phyloP scores from a whole-genome alignment of 495 filamentous ascomycete genomes.

The Talaromyces liani region DNA sequence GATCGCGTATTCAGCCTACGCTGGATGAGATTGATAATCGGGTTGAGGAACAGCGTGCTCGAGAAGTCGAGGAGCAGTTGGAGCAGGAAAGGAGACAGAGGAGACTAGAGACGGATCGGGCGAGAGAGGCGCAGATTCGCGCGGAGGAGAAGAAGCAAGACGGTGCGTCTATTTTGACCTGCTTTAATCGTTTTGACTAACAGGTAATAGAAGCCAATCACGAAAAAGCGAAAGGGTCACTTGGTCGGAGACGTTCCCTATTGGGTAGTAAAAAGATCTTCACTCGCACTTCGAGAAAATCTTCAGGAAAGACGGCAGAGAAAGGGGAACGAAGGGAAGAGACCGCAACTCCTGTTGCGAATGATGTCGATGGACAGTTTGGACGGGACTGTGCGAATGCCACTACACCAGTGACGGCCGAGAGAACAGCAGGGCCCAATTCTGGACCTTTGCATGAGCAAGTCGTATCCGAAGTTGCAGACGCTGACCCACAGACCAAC shows the following conservation, averaged over 20 bases:
- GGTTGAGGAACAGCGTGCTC: conserved; percentile 57
- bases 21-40: conserved; percentile 82
- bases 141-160: conserved; percentile 43
- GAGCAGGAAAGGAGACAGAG: conserved; percentile 46
- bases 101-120: conserved; percentile 35
- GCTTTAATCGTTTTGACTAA: conserved; percentile 16
- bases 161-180: conserved; percentile 27
- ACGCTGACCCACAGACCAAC: neutral
- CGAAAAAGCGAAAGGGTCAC: conserved; percentile 17
- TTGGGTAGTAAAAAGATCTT: neutral
- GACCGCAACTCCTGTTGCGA: neutral
- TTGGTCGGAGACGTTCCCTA: neutral
- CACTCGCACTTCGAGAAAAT: neutral
- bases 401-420: conserved; percentile 1
- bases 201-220: conserved; percentile 43
- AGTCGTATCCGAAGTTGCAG: conserved; percentile 9
- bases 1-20: conserved; percentile 73
- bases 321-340: conserved; percentile 20
- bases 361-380: neutral
- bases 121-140: conserved; percentile 48
- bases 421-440: conserved; percentile 4
- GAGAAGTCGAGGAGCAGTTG: conserved; percentile 48
- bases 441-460: conserved; percentile 3
- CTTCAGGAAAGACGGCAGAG: conserved; percentile 10
- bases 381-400: neutral